Base-by-base conservation (phyloP, 495 filamentous ascomycete genomes). In the Penicillium turbatum region DNA sequence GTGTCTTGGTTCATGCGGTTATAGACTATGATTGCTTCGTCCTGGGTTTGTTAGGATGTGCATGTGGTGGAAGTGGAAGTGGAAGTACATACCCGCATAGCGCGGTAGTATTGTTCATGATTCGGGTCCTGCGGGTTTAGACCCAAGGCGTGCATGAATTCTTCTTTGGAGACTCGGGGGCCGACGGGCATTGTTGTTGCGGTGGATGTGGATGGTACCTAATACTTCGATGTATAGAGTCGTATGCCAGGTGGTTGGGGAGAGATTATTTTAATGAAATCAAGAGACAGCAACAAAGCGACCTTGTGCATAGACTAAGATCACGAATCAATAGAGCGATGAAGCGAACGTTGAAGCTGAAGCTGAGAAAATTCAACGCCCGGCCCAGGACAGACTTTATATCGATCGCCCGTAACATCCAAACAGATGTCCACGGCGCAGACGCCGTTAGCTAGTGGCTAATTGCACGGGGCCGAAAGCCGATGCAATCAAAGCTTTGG, bases 1-100 rank as follows among this genome's bases (percentile, higher is more conserved):
- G 65, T 68, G 34, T 72, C 68, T 59, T 64, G 58, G 47, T 79
- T 71, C 51, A 78, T 60, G 36, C 45, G 56, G 48, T 74, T 72
- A 63, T 78, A 79, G 45, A 74, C 65, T 15, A 57, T 52, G 49
- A 77, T 77, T 35, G 76, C 72, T 69, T 78, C 75, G 37, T 74
- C 74, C 76, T 79, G n/a, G n/a, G n/a, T n/a, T n/a, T n/a, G n/a
- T n/a, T n/a, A n/a, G n/a, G n/a, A n/a, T n/a, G n/a, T n/a, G n/a
- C n/a, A n/a, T n/a, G n/a, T n/a, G n/a, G n/a, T n/a, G n/a, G n/a
- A n/a, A n/a, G n/a, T n/a, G n/a, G n/a, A n/a, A n/a, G n/a, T n/a
- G n/a, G n/a, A n/a, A 4, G 15, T 35, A 62, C 68, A 57, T 66
- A 74, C 73, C 59, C 72, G 60, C 73, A 75, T 76, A 38, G 71